Conservation (phyloP, 2,329 filamentous ascomycete species). For the Stemphylium beticola region DNA sequence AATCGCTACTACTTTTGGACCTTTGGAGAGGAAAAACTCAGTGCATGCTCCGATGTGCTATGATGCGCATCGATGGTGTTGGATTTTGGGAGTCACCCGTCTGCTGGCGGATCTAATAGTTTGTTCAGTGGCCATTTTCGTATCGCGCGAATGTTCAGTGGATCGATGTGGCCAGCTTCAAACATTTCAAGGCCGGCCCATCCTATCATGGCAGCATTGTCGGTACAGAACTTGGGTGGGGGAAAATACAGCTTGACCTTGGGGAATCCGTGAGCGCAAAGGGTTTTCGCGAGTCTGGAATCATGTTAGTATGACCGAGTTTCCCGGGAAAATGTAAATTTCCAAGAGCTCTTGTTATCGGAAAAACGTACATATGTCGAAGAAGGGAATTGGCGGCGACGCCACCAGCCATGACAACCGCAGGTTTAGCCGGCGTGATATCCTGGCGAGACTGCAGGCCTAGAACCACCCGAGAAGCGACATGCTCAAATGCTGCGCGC, state of each 20-base stretch:
- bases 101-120: slow-evolving; percentile 34
- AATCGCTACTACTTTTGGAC: neutral
- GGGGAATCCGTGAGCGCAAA: slow-evolving; percentile 71
- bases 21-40: neutral
- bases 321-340: neutral
- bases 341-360: neutral
- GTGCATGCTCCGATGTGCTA: neutral
- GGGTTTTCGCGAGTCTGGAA: slow-evolving; percentile 55
- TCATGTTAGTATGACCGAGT: slow-evolving; percentile 10
- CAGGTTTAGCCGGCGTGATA: slow-evolving; percentile 36
- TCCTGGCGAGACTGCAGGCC: slow-evolving; percentile 59
- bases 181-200: slow-evolving; percentile 96
- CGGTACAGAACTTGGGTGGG: slow-evolving; percentile 80
- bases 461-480: slow-evolving; percentile 75
- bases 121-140: slow-evolving; percentile 48
- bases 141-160: slow-evolving; percentile 39
- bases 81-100: slow-evolving; percentile 13
- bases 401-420: slow-evolving; percentile 85
- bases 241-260: slow-evolving; percentile 72
- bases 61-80: neutral
- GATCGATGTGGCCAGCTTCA: slow-evolving; percentile 65
- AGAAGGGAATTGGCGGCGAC: slow-evolving; percentile 87
- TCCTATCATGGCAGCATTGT: slow-evolving; percentile 97
- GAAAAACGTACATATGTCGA: slow-evolving; percentile 61
- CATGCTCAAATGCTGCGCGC: slow-evolving; percentile 84